Evolutionary conservation across 2,329 filamentous ascomycete species (phyloP).

Genomic region (Cercospora brassicicola): DNA sequence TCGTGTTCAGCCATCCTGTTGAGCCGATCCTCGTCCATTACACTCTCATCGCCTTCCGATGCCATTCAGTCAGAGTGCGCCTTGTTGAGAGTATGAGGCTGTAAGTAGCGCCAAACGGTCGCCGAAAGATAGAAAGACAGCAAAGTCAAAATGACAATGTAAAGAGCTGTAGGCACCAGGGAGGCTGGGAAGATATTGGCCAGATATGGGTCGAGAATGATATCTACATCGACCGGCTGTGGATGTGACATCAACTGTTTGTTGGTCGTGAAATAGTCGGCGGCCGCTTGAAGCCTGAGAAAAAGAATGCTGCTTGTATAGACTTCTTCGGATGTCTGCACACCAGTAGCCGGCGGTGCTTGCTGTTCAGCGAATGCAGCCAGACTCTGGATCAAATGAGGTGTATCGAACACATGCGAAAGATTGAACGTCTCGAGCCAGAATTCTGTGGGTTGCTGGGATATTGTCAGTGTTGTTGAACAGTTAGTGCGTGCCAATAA

Average conservation of each 20-base stretch:
- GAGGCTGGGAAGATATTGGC: constrained; percentile 77
- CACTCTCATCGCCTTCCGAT: background rate
- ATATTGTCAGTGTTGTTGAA: constrained; percentile 9
- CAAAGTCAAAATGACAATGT: constrained; percentile 63
- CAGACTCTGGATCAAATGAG: constrained; percentile 35
- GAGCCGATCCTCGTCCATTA: background rate
- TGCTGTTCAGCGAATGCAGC: constrained; percentile 32
- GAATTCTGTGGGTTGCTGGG: constrained; percentile 83
- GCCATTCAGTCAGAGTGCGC: constrained; percentile 30
- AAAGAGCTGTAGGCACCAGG: constrained; percentile 68
- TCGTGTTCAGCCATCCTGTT: background rate
- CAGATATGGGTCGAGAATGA: constrained; percentile 82
- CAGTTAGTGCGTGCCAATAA: background rate
- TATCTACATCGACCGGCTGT: constrained; percentile 72
- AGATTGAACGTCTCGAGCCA: constrained; percentile 65
- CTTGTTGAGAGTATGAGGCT: constrained; percentile 21
- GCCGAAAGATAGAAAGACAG: constrained; percentile 54
- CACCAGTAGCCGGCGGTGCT: background rate
- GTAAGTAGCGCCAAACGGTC: constrained; percentile 42
- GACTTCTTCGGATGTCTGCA: background rate
- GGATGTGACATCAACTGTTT: constrained; percentile 71
- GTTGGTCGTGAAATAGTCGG: constrained; percentile 82
- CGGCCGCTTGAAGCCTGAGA: constrained; percentile 71
- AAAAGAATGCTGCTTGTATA: constrained; percentile 53
- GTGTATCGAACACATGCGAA: constrained; percentile 55